Evolutionary conservation across 2,329 filamentous ascomycete species (phyloP), one percentile per base, ranked within the genome.

Genomic region (Calonectria pseudoturangicola): DNA sequence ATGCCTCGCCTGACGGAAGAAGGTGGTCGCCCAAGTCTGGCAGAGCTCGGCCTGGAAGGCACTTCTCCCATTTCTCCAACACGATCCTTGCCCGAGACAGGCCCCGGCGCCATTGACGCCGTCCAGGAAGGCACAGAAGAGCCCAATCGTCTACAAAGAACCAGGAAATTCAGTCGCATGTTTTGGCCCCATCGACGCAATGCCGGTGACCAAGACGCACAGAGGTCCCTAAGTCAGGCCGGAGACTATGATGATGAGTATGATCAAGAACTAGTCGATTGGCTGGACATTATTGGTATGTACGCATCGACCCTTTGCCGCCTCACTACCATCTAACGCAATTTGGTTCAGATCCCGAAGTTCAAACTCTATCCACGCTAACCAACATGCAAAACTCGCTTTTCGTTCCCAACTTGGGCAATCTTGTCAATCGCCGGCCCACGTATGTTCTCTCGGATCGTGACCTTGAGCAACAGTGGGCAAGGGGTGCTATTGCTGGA

Each of bases 301-400:
- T 30, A 28, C 30, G 10, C 30, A 13, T 33, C 9, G 7, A 1
- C 13, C 21, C 13, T 48, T 47, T 27, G 13, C 21, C n/a, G 15
- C 2, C 54, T 25, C 7, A 39, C 48, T 2, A 47, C 25, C n/a
- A 21, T 30, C 71, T 74, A 70, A 75, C 51, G 43, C 8, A 4
- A 5, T 30, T 7, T 75, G 15, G 21, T 36, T 13, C 25, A 95
- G 95, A 97, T 79, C 94, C 95, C 50, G 94, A 97, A 84, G 92
- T 98, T 4, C 92, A 94, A 43, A 95, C 95, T 0, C 86, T 98
- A 4, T 95, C 94, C 0, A 96, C 94, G 16, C 89, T 97, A 12
- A 97, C 94, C 51, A 98, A 98, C 79, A 92, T 98, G 25, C 95
- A 97, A 80, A 98, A 98, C 82, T 97, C 95, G 0, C 90, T 98